Base-by-base conservation (phyloP, 768 basidiomycete species). In the Amanita molliuscula region DNA sequence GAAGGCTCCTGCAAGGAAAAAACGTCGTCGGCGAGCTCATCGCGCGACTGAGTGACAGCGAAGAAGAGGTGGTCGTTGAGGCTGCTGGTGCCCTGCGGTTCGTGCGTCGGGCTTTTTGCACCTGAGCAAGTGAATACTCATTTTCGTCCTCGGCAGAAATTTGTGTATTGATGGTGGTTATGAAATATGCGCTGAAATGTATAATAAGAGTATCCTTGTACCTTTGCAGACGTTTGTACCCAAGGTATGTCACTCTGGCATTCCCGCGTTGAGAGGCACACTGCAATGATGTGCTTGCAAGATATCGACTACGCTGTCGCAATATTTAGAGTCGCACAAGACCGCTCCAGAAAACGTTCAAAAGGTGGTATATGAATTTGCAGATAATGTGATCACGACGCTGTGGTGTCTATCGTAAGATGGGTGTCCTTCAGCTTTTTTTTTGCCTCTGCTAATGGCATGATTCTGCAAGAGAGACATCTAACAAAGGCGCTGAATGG, bases 141-240 rank as follows among this genome's bases (percentile, higher is more conserved):
- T 41, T 18, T 15, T 41, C 3, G 50, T 33, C 38, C 8, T 25
- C 51, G 21, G 10, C 53, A 96, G 93, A 54, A 97, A 96, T 68
- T 66, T 97, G 11, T 92, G 90, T 59, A 84, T 97, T 59, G 94
- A 97, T 61, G 94, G 93, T 13, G 94, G 94, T 46, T 88, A 89
- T 61, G 92, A 96, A 55, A 87, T 96, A 42, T 94, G 93, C 58
- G 90, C 87, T 1, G 91, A 96, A 65, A 94, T 97, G 89, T 94
- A 85, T 68, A 96, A 97, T 65, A 96, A 96, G 70, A 89, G 88
- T 56, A 82, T 96, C 40, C 70, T 96, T 44, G 75, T 81, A 5
- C 88, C 88, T 2, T 65, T 92, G 51, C 80, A 73, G 56, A 73
- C 76, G 0, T 88, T 90, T 58, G 73, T 92, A 15, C 83, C 86